Conservation (phyloP, 75 land plant genomes). For the Picea glauca region DNA sequence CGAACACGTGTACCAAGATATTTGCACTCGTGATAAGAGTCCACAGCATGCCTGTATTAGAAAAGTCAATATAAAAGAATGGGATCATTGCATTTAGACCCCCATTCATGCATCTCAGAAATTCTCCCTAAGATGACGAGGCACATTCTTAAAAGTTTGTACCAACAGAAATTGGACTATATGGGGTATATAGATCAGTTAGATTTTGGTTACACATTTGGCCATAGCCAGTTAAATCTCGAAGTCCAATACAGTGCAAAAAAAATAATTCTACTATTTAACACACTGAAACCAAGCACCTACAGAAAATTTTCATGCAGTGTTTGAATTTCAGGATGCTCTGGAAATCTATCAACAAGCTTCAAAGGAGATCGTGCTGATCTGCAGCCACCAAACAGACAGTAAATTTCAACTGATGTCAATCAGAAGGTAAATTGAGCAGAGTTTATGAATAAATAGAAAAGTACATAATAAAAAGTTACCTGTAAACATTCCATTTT, state of each 20-base stretch:
- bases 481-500: constrained; percentile 96
- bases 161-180: too few relatives aligned
- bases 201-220: too few relatives aligned
- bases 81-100: background rate
- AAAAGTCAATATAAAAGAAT: too few relatives aligned
- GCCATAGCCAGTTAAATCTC: background rate
- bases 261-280: background rate
- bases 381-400: constrained; percentile 34
- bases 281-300: constrained; percentile 23
- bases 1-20: constrained; percentile 88
- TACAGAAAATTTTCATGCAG: constrained; percentile 95
- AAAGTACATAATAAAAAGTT: background rate
- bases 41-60: constrained; percentile 54
- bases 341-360: constrained; percentile 64
- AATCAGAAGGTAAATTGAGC: background rate
- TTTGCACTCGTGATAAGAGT: constrained; percentile 63
- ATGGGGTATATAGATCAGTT: too few relatives aligned
- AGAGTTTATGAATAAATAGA: background rate
- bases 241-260: background rate
- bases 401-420: background rate
- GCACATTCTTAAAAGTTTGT: too few relatives aligned
- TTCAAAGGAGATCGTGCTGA: constrained; percentile 76
- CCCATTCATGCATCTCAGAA: background rate
- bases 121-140: background rate
- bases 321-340: constrained; percentile 81